phyloP scores from a whole-genome alignment of 176 grass and related monocot genomes.

The Dendrocalamus sinicus region DNA sequence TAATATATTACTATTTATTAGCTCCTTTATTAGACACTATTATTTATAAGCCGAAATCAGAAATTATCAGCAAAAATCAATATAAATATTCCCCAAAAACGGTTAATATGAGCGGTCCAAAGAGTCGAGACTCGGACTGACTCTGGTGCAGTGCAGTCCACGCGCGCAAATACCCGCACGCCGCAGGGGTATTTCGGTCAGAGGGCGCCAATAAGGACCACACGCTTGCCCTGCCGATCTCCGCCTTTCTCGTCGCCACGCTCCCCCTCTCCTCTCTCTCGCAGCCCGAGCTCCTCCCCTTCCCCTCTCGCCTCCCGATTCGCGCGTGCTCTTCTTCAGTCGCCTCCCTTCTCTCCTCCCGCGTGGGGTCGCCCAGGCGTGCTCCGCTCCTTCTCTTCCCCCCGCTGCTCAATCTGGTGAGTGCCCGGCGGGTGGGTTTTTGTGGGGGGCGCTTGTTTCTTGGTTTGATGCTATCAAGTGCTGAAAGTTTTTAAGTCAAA shows the following conservation, averaged over 20 bases:
- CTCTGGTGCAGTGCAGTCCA: background rate
- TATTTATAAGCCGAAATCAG: too few relatives aligned
- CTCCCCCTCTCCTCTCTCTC: background rate
- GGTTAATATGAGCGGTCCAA: too few relatives aligned
- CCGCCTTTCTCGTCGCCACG: background rate
- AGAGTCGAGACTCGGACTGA: too few relatives aligned
- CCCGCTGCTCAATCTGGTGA: conserved; percentile 37
- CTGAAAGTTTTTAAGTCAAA: background rate
- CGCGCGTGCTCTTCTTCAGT: background rate
- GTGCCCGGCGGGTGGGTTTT: background rate
- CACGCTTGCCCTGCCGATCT: background rate
- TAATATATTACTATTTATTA: too few relatives aligned
- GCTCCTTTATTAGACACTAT: too few relatives aligned
- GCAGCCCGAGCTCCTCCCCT: background rate
- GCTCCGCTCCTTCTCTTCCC: background rate
- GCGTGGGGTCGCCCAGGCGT: background rate
- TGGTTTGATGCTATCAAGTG: background rate
- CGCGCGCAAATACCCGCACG: conserved; percentile 24
- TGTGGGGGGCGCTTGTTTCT: background rate
- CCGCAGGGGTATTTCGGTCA: conserved; percentile 40
- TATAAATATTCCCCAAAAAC: too few relatives aligned
- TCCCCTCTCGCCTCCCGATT: background rate
- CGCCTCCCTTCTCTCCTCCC: background rate
- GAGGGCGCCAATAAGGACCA: conserved; percentile 15
- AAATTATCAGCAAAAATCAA: too few relatives aligned